phyloP scores from a whole-genome alignment of 129 eudicot species.

The Rutidosis leptorrhynchoides region DNA sequence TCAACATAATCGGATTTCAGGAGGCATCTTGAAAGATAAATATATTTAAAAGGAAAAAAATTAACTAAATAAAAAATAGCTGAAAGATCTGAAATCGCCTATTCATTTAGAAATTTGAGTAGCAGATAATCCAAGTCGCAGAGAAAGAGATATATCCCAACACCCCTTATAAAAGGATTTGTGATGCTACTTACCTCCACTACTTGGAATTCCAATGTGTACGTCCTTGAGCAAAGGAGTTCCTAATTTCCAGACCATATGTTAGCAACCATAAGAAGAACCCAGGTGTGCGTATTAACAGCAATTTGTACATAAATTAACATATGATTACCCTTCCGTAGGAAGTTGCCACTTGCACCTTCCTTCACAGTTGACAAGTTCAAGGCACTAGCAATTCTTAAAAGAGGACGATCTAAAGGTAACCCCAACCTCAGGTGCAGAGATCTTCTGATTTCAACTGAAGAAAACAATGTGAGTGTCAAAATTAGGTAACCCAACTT shows the following conservation, averaged over 20 bases:
- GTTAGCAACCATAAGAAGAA: constrained; percentile 14
- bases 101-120: neutral
- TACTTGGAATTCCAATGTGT: constrained; percentile 73
- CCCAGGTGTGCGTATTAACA: constrained; percentile 13
- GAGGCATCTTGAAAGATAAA: neutral
- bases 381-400: constrained; percentile 79
- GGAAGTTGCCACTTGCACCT: constrained; percentile 40
- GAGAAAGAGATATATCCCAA: neutral
- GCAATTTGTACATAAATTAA: neutral
- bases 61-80: too few species aligned
- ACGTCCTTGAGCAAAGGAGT: constrained; percentile 82
- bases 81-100: neutral
- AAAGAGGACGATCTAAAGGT: constrained; percentile 86
- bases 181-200: constrained; percentile 64
- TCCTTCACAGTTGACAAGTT: constrained; percentile 39
- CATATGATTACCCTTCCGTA: constrained; percentile 48
- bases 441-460: constrained; percentile 82
- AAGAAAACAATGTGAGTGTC: constrained; percentile 21
- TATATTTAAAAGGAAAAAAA: too few species aligned
- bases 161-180: constrained; percentile 6
- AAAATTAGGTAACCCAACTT: constrained; percentile 14
- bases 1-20: neutral
- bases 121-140: neutral
- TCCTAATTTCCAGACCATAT: constrained; percentile 42
- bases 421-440: constrained; percentile 87